Percentiles rank a stretch among this genome's conserved stretches.
Evolutionary conservation across 306 rosid genomes (phyloP).

Genomic region (Glycine soja): DNA sequence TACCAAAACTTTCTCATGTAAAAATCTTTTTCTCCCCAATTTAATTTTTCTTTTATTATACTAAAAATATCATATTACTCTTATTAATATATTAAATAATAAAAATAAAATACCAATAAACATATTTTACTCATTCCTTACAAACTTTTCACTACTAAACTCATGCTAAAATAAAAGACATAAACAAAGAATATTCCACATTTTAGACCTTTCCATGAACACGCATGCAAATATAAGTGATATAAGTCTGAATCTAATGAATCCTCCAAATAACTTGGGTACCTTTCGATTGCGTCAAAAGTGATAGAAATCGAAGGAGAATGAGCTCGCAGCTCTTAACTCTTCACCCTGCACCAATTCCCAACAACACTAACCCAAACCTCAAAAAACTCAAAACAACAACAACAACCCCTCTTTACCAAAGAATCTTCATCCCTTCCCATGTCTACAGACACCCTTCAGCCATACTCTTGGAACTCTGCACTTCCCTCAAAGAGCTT

Average conservation of each 20-base stretch:
- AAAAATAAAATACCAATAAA: too few species aligned
- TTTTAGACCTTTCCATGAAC: too few species aligned
- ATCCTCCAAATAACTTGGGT: not conserved
- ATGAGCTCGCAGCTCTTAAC: constrained; percentile 61
- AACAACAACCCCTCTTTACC: constrained; percentile 58
- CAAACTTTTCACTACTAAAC: too few species aligned
- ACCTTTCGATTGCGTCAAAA: not conserved
- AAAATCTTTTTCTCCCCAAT: too few species aligned
- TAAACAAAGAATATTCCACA: too few species aligned
- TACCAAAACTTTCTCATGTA: too few species aligned
- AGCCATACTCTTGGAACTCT: constrained; percentile 79
- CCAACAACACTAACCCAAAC: constrained; percentile 33
- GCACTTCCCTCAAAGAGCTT: constrained; percentile 73
- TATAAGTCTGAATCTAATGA: not conserved
- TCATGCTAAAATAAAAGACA: too few species aligned
- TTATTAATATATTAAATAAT: too few species aligned
- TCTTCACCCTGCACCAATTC: constrained; percentile 31
- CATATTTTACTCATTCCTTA: too few species aligned
- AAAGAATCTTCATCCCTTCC: constrained; percentile 72
- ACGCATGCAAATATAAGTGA: too few species aligned
- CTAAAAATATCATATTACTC: too few species aligned
- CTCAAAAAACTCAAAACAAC: constrained; percentile 38
- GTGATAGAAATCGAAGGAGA: constrained; percentile 26
- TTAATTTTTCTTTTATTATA: too few species aligned
- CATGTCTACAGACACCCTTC: constrained; percentile 89